Percentiles rank a stretch among this genome's conserved stretches.
phyloP scores from a whole-genome alignment of 768 basidiomycete genomes.

The Tulasnella calospora region DNA sequence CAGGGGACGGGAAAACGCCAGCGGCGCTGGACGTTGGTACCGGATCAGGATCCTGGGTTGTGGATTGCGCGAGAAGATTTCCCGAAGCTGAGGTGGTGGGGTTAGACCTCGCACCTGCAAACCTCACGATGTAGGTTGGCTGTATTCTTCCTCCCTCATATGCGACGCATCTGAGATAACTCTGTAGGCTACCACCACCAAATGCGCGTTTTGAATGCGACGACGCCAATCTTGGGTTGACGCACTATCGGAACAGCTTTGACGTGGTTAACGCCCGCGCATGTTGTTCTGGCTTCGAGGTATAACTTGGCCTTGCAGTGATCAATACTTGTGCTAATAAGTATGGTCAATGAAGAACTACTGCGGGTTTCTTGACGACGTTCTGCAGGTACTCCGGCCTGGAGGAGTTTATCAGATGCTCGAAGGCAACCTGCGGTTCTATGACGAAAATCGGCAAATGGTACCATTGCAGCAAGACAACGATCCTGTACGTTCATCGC shows the following conservation, averaged over 20 bases:
- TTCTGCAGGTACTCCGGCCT: background rate
- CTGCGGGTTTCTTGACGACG: background rate
- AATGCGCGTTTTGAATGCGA: conserved; percentile 23
- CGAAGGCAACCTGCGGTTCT: conserved; percentile 6
- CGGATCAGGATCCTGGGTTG: conserved; percentile 7
- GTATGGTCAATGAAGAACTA: background rate
- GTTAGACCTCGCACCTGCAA: conserved; percentile 19
- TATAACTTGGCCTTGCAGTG: background rate
- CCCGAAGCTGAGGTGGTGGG: conserved; percentile 7
- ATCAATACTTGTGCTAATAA: background rate
- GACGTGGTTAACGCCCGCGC: conserved; percentile 10
- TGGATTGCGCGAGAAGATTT: background rate
- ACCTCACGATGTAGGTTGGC: background rate
- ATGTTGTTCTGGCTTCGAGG: background rate
- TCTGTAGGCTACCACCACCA: conserved; percentile 6
- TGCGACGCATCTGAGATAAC: background rate
- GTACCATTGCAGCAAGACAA: background rate
- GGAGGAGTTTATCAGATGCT: conserved; percentile 14
- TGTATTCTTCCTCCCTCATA: background rate
- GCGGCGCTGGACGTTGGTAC: conserved; percentile 16
- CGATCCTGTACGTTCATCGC: background rate
- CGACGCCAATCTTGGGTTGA: conserved; percentile 20
- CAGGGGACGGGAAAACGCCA: background rate
- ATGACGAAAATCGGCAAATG: background rate
- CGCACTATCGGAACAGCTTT: conserved; percentile 5